These are phyloP conservation scores for Rhinocladiella similis DNA, from an alignment of 2,329 filamentous ascomycete species.

Conservation along the genomic window DNA sequence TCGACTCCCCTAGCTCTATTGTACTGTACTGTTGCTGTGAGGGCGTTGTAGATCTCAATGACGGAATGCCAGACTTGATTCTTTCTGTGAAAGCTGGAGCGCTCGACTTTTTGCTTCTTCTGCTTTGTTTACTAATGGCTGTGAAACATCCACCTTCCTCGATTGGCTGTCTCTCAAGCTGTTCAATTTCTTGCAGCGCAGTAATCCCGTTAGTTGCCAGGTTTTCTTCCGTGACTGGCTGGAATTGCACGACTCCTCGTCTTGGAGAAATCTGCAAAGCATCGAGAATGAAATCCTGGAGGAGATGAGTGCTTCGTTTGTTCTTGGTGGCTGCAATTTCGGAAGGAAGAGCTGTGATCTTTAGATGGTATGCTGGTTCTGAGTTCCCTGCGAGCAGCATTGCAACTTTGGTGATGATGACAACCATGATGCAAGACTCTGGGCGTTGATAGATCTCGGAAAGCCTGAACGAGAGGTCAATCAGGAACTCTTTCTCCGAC, in stretches of 20 bases:
- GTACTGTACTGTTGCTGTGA: constrained; percentile 16
- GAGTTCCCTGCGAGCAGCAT: constrained; percentile 74
- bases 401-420: constrained; percentile 72
- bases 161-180: constrained; percentile 49
- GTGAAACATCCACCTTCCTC: constrained; percentile 42
- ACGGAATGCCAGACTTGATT: constrained; percentile 17
- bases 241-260: constrained; percentile 73
- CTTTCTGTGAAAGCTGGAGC: constrained; percentile 15
- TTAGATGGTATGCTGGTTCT: constrained; percentile 77
- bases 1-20: constrained; percentile 11
- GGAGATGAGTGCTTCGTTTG: constrained; percentile 74
- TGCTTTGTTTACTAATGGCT: constrained; percentile 39
- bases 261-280: constrained; percentile 64
- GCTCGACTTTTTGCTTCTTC: constrained; percentile 31
- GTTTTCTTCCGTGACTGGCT: constrained; percentile 68
- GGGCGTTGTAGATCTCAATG: constrained; percentile 22
- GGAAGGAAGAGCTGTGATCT: constrained; percentile 67
- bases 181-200: constrained; percentile 66
- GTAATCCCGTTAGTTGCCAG: constrained; percentile 72
- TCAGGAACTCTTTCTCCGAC: constrained; percentile 74
- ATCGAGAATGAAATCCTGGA: constrained; percentile 74
- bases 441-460: constrained; percentile 74
- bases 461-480: constrained; percentile 70
- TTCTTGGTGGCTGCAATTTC: constrained; percentile 74
- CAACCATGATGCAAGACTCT: constrained; percentile 71